A percentile compares a stretch with the other conserved stretches of the same genome.
Conservation (phyloP, 495 filamentous ascomycete species). For the Neohortaea acidophila region DNA sequence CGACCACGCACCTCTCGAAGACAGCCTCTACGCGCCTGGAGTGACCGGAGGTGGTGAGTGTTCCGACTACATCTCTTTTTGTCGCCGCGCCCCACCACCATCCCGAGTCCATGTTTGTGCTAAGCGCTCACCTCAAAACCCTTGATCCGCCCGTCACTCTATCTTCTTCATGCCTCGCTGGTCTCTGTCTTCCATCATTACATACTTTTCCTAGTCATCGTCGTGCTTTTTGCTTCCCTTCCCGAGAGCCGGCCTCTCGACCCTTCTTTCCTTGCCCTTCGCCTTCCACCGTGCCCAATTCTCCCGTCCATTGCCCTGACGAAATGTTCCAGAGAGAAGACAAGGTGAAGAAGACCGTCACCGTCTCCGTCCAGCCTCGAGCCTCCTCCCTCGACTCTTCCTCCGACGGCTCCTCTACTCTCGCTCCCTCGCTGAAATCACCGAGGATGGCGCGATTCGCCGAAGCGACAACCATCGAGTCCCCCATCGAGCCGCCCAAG, state of each 20-base stretch:
- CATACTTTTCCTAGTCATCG: constrained; percentile 2
- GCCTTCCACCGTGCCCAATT: constrained; percentile 8
- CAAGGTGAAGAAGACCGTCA: constrained; percentile 19
- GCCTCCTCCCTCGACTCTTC: constrained; percentile 17
- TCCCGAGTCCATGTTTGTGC: too few relatives aligned
- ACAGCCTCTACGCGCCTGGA: too few relatives aligned
- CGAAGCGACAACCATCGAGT: constrained; percentile 77
- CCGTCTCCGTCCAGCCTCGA: constrained; percentile 20
- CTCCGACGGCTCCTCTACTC: constrained; percentile 15
- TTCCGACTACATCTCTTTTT: too few relatives aligned
- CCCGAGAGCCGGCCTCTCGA: constrained; percentile 16
- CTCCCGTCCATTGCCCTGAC: constrained; percentile 14
- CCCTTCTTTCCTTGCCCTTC: neutral
- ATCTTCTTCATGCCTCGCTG: constrained; percentile 12
- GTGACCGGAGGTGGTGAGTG: too few relatives aligned
- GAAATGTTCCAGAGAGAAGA: constrained; percentile 25
- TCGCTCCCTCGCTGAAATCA: constrained; percentile 46
- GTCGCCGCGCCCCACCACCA: too few relatives aligned
- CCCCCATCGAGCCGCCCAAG: constrained; percentile 50
- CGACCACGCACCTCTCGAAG: too few relatives aligned
- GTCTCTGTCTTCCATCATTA: constrained; percentile 7
- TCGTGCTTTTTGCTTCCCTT: constrained; percentile 1
- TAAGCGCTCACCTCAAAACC: too few relatives aligned
- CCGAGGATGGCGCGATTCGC: constrained; percentile 77
- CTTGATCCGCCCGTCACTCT: too few relatives aligned